These are phyloP conservation scores for Ballota nigra DNA, from an alignment of 257 asterid genomes.

Conservation along the genomic window DNA sequence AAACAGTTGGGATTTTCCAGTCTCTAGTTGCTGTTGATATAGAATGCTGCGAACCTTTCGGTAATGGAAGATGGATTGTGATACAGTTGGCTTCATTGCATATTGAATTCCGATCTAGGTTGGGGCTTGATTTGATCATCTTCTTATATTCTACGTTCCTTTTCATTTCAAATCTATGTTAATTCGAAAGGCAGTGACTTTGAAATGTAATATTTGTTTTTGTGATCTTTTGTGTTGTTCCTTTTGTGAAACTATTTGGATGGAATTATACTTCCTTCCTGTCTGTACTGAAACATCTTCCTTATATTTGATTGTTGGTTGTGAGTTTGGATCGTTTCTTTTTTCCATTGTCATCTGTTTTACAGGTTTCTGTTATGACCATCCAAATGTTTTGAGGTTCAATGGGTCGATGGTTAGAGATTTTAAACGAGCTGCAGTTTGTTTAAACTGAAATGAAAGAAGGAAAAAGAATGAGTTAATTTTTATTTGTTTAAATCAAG, in stretches of 20 bases:
- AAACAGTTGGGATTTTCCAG: slow-evolving; percentile 9
- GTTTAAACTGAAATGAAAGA: too few species aligned
- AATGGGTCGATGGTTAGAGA: neutral
- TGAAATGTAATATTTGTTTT: slow-evolving; percentile 12
- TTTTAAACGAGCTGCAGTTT: too few species aligned
- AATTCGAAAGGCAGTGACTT: slow-evolving; percentile 17
- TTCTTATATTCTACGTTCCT: slow-evolving; percentile 5
- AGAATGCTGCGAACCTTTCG: slow-evolving; percentile 19
- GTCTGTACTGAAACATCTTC: slow-evolving; percentile 15
- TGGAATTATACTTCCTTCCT: neutral
- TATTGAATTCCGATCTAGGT: neutral
- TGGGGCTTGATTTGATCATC: slow-evolving; percentile 20
- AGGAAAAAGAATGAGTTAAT: too few species aligned
- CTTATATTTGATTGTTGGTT: slow-evolving; percentile 8
- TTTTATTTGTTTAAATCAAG: too few species aligned
- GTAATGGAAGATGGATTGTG: slow-evolving; percentile 26
- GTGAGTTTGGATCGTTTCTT: neutral
- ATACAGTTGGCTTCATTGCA: neutral
- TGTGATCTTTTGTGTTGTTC: slow-evolving; percentile 7
- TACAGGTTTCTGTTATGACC: neutral
- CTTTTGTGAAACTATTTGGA: slow-evolving; percentile 17
- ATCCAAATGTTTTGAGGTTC: neutral
- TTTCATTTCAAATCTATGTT: slow-evolving; percentile 18
- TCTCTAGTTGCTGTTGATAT: slow-evolving; percentile 3
- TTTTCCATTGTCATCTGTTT: neutral